These are phyloP conservation scores for Saccharum hybrid DNA, from an alignment of 202 grass and related monocot species.

Conservation along the genomic window DNA sequence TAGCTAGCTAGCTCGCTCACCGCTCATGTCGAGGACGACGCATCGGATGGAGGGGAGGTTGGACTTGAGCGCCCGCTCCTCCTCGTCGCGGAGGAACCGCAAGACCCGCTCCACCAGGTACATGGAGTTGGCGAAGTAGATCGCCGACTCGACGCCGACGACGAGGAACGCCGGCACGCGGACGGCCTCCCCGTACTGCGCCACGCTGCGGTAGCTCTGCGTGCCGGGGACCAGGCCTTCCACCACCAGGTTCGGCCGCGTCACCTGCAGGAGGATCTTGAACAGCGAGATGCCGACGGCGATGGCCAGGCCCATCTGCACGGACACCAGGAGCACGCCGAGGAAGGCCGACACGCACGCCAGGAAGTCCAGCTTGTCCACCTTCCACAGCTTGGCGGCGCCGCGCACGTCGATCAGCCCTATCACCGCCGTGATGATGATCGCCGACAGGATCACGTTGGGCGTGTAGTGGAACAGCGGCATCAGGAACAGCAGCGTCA, in stretches of 20 bases:
- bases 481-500: constrained; percentile 99
- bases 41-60: constrained; percentile 64
- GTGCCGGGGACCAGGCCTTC: constrained; percentile 78
- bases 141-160: constrained; percentile 82
- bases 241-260: constrained; percentile 70
- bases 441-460: constrained; percentile 90
- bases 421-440: constrained; percentile 93
- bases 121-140: constrained; percentile 89
- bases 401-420: constrained; percentile 87
- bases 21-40: constrained; percentile 82
- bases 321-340: constrained; percentile 86
- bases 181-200: constrained; percentile 76
- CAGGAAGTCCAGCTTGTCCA: constrained; percentile 92
- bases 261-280: constrained; percentile 95
- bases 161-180: constrained; percentile 72
- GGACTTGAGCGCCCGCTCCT: constrained; percentile 65
- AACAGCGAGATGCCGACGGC: constrained; percentile 87
- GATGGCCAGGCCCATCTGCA: constrained; percentile 80
- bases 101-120: constrained; percentile 89
- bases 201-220: constrained; percentile 77
- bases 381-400: constrained; percentile 76
- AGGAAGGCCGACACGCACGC: constrained; percentile 81
- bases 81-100: constrained; percentile 81
- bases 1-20: constrained; percentile 33
- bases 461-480: constrained; percentile 96